Base-by-base conservation (phyloP, 345 rosid species). In the Eucalyptus victrix region DNA sequence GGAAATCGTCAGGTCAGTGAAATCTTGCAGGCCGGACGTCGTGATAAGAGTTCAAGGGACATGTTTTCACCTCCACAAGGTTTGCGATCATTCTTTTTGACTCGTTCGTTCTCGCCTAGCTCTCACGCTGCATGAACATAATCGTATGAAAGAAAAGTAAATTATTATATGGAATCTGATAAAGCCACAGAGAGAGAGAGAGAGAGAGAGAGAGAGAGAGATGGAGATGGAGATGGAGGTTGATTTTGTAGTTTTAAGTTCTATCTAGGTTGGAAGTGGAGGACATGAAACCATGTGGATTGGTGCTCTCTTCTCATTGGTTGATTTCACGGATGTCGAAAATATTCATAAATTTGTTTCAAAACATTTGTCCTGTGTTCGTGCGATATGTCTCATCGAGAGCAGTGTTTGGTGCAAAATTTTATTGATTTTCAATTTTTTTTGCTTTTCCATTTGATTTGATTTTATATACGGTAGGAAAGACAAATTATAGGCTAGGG, bases 51-150 rank as follows among this genome's bases (percentile, higher is more conserved):
- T 97, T 42, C 92, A 92, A 65, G 95, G 94, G 92, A 95, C 93
- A 2, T 90, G 94, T 86, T 97, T 97, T 90, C 94, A 88, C 91
- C 94, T 97, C 40, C 99, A 96, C 86, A 96, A 95, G 99, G 99
- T 96, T 45, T 24, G 90, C 86, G 40, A 56, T 42, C 40, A 1
- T 21, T 4, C 34, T 30, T 62, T 30, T 12, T 6, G 47, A 40
- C 16, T 40, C 85, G 2, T 76, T 76, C 85, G 30, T 40, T 40
- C 47, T 76, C 85, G 15, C 85, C 85, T 12, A 3, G 42, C 30
- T 40, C 85, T 40, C 47, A 5, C 47, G 42, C 85, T 21, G 47
- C 47, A 11, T 40, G 28, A 37, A 76, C 47, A 76, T 7, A 23
- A 37, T 76, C 83, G 24, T 37, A 21, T 37, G 6, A 40, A 18